Evolutionary conservation across 2,329 filamentous ascomycete species (phyloP).

Genomic region (Beauveria asiatica): DNA sequence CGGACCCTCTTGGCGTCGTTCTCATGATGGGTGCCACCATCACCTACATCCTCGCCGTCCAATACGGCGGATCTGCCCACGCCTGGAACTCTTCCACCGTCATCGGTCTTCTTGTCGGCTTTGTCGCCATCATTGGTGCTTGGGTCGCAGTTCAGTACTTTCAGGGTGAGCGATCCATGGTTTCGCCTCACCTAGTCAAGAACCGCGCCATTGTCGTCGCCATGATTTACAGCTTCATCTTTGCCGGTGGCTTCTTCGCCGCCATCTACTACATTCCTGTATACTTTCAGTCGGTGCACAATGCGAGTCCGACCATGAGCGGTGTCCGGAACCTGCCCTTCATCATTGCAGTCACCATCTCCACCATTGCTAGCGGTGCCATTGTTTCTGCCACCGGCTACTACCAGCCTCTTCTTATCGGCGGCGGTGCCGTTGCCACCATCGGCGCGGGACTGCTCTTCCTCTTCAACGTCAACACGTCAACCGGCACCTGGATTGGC

Average conservation of each 20-base stretch:
- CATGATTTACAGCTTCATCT: slow-evolving; percentile 29
- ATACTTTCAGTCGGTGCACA: slow-evolving; percentile 29
- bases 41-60: slow-evolving; percentile 32
- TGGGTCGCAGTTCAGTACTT: slow-evolving; percentile 28
- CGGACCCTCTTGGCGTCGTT: slow-evolving; percentile 32
- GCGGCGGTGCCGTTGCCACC: slow-evolving; percentile 34
- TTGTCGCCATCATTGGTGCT: slow-evolving; percentile 18
- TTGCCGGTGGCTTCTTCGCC: slow-evolving; percentile 28
- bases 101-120: slow-evolving; percentile 30
- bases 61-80: slow-evolving; percentile 33
- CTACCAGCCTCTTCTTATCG: slow-evolving; percentile 38
- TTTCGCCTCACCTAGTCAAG: slow-evolving; percentile 26
- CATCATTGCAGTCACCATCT: slow-evolving; percentile 33
- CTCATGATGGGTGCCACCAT: slow-evolving; percentile 33
- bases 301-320: slow-evolving; percentile 24
- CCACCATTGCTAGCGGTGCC: slow-evolving; percentile 30
- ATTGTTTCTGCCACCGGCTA: slow-evolving; percentile 31
- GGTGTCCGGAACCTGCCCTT: slow-evolving; percentile 31
- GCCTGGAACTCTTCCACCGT: slow-evolving; percentile 28
- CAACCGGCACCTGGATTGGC: slow-evolving; percentile 40
- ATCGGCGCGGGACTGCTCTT: slow-evolving; percentile 36
- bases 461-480: slow-evolving; percentile 29
- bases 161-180: slow-evolving; percentile 32
- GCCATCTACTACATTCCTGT: slow-evolving; percentile 33
- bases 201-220: slow-evolving; percentile 25